Conservation (phyloP, 495 filamentous ascomycete species). For the Penicillium lividum region DNA sequence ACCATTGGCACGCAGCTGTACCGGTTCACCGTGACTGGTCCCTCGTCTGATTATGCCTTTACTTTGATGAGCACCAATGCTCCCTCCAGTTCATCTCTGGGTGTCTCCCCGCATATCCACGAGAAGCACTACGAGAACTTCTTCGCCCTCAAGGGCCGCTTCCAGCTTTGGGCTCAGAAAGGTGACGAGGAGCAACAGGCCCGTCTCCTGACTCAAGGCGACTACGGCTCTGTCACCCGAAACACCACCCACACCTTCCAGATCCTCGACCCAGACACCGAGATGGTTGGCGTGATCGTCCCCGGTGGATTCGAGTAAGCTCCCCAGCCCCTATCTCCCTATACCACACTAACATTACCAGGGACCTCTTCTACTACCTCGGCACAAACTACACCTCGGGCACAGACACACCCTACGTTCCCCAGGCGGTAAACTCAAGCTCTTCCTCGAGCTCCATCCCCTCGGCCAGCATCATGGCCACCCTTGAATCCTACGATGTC, state of each 20-base stretch:
- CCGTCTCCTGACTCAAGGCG: conserved; percentile 38
- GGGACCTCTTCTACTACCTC: conserved; percentile 41
- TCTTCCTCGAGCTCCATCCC: conserved; percentile 10
- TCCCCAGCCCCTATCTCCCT: neutral
- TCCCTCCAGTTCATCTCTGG: conserved; percentile 26
- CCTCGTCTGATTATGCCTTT: conserved; percentile 44
- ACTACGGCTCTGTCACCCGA: conserved; percentile 40
- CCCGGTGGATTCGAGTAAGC: conserved; percentile 48
- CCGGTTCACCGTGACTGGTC: conserved; percentile 43
- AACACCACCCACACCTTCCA: conserved; percentile 50
- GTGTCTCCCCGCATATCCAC: conserved; percentile 47
- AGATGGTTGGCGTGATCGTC: conserved; percentile 44
- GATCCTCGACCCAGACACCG: conserved; percentile 46
- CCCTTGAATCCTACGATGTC: conserved; percentile 39
- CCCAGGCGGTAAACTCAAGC: conserved; percentile 17
- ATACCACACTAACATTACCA: conserved; percentile 7
- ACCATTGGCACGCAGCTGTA: conserved; percentile 28
- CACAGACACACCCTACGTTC: conserved; percentile 35
- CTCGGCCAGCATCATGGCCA: conserved; percentile 18
- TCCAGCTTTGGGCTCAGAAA: conserved; percentile 48
- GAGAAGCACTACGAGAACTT: conserved; percentile 48
- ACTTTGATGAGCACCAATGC: conserved; percentile 43
- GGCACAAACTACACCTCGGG: conserved; percentile 28
- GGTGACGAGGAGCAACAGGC: conserved; percentile 31
- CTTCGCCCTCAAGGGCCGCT: conserved; percentile 44